phyloP scores from a whole-genome alignment of 2,329 filamentous ascomycete genomes.

The Paecilomyces dactylethromorphus region DNA sequence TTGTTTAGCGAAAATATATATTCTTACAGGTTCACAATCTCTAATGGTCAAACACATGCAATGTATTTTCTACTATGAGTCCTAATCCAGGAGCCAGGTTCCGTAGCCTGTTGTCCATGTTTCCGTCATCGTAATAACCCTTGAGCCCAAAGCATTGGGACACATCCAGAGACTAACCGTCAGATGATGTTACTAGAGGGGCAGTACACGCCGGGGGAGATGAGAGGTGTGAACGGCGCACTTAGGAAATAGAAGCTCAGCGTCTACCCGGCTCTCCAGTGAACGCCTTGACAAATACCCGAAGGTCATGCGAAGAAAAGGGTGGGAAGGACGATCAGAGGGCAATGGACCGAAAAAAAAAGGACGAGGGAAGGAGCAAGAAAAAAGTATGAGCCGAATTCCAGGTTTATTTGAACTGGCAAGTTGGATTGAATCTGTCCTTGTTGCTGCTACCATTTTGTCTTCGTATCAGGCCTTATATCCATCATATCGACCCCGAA shows the following conservation, averaged over 20 bases:
- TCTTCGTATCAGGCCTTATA: conserved; percentile 2
- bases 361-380: neutral
- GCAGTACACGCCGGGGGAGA: conserved; percentile 8
- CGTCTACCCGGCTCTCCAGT: neutral
- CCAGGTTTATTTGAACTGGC: conserved; percentile 11
- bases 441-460: conserved; percentile 17
- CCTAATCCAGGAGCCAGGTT: neutral
- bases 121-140: neutral
- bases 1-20: neutral
- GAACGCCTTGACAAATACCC: neutral
- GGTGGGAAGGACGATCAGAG: neutral
- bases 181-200: conserved; percentile 15
- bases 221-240: neutral
- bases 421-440: conserved; percentile 15
- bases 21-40: neutral
- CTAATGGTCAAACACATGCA: neutral
- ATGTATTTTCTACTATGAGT: neutral
- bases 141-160: neutral
- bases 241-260: neutral
- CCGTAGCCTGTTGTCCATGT: neutral
- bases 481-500: neutral
- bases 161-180: conserved; percentile 10
- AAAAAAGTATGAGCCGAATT: neutral
- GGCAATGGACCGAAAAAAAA: conserved; percentile 6
- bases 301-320: neutral